These are phyloP conservation scores for Tricholoma hemisulphureum DNA, from an alignment of 768 basidiomycete species.

Conservation along the genomic window DNA sequence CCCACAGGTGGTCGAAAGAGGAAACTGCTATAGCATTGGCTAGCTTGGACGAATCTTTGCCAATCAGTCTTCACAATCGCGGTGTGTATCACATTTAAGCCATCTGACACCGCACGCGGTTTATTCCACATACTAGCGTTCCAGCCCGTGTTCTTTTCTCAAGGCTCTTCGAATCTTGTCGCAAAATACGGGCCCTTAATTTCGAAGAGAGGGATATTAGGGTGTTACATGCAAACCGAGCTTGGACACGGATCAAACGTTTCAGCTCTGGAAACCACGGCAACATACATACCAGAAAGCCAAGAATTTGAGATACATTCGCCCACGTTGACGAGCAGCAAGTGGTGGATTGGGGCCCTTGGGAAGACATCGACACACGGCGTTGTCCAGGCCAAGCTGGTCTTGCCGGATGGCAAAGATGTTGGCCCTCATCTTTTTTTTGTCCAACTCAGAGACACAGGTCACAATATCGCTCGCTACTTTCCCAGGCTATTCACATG, in stretches of 20 bases:
- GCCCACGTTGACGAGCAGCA: slow-evolving; percentile 69
- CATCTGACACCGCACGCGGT: slow-evolving; percentile 10
- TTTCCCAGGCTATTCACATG: background rate
- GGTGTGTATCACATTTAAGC: slow-evolving; percentile 28
- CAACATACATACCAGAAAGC: slow-evolving; percentile 66
- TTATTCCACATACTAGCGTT: slow-evolving; percentile 45
- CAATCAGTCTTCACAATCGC: slow-evolving; percentile 39
- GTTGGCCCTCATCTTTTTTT: slow-evolving; percentile 77
- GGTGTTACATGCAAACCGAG: slow-evolving; percentile 76
- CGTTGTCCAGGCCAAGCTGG: slow-evolving; percentile 72
- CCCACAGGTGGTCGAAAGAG: slow-evolving; percentile 50
- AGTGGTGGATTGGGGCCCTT: slow-evolving; percentile 81
- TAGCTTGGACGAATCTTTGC: slow-evolving; percentile 51
- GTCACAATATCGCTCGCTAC: slow-evolving; percentile 31
- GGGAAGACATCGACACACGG: slow-evolving; percentile 75
- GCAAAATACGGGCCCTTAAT: slow-evolving; percentile 51
- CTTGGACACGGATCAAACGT: slow-evolving; percentile 80
- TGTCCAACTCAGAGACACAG: slow-evolving; percentile 62
- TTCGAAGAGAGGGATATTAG: slow-evolving; percentile 57
- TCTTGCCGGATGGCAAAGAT: slow-evolving; percentile 58
- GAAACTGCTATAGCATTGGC: slow-evolving; percentile 47
- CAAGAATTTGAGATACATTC: slow-evolving; percentile 75
- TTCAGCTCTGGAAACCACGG: slow-evolving; percentile 66
- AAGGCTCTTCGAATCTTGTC: slow-evolving; percentile 55
- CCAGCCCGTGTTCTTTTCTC: slow-evolving; percentile 62